Evolutionary conservation across 495 filamentous ascomycete species (phyloP).

Genomic region (Lophiostoma macrostomum): DNA sequence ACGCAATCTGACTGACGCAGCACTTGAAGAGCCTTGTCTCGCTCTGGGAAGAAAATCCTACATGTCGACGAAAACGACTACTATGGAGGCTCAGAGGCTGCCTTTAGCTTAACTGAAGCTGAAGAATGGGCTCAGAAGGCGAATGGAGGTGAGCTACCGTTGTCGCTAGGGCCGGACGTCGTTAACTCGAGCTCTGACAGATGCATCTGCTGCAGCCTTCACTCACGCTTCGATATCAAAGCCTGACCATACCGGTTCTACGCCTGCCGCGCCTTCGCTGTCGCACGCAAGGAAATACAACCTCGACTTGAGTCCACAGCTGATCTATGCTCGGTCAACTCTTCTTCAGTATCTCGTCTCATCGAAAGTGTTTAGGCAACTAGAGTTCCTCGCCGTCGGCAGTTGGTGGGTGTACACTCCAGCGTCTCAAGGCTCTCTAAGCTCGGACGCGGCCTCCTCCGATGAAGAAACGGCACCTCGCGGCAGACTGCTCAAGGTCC

Average conservation of each 20-base stretch:
- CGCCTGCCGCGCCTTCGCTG: conserved; percentile 47
- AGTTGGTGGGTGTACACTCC: conserved; percentile 94
- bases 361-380: conserved; percentile 79
- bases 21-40: conserved; percentile 77
- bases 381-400: conserved; percentile 92
- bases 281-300: conserved; percentile 75
- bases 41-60: conserved; percentile 85
- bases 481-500: conserved; percentile 45
- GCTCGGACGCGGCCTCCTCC: neutral
- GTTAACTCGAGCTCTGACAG: conserved; percentile 4
- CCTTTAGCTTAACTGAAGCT: conserved; percentile 80
- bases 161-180: neutral
- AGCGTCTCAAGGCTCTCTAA: too few relatives aligned
- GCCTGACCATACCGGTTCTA: conserved; percentile 1
- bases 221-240: conserved; percentile 22
- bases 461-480: conserved; percentile 4
- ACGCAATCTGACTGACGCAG: conserved; percentile 63
- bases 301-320: conserved; percentile 76
- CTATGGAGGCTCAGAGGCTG: conserved; percentile 84
- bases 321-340: conserved; percentile 79
- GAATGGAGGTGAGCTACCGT: conserved; percentile 43
- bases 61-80: conserved; percentile 84
- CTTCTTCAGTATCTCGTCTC: conserved; percentile 76
- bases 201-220: conserved; percentile 21
- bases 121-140: conserved; percentile 64